Evolutionary conservation across 768 basidiomycete species (phyloP).

Genomic region (Tulasnella sp.): DNA sequence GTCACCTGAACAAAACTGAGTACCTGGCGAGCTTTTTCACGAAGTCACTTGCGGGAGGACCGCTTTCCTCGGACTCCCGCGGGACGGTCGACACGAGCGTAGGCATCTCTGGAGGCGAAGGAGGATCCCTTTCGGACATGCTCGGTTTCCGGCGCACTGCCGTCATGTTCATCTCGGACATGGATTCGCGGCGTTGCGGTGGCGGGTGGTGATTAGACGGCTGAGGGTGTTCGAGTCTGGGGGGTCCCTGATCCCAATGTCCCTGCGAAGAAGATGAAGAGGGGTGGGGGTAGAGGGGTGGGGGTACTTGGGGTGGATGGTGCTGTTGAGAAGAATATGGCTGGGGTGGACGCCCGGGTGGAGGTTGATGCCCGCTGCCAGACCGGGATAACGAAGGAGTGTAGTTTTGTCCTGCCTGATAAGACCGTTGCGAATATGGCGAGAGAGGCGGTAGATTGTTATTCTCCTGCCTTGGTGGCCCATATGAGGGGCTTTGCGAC

Average conservation of each 20-base stretch:
- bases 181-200: conserved; percentile 9
- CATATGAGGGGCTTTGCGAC: neutral
- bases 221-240: conserved; percentile 16
- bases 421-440: neutral
- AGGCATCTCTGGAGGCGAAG: neutral
- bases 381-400: conserved; percentile 4
- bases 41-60: conserved; percentile 86
- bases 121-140: conserved; percentile 8
- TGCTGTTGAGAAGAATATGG: conserved; percentile 19
- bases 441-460: conserved; percentile 9
- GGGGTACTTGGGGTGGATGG: conserved; percentile 10
- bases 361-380: neutral
- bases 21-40: conserved; percentile 92
- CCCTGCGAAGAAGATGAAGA: conserved; percentile 18
- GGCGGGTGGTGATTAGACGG: neutral
- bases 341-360: neutral
- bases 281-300: neutral
- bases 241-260: conserved; percentile 16
- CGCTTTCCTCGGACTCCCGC: conserved; percentile 47
- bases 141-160: neutral
- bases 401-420: conserved; percentile 1
- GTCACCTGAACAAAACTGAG: conserved; percentile 21
- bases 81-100: conserved; percentile 2
- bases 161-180: conserved; percentile 14
- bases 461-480: neutral